Conservation (phyloP, 192 early-diverging fungal genomes). For the Podila horticola region DNA sequence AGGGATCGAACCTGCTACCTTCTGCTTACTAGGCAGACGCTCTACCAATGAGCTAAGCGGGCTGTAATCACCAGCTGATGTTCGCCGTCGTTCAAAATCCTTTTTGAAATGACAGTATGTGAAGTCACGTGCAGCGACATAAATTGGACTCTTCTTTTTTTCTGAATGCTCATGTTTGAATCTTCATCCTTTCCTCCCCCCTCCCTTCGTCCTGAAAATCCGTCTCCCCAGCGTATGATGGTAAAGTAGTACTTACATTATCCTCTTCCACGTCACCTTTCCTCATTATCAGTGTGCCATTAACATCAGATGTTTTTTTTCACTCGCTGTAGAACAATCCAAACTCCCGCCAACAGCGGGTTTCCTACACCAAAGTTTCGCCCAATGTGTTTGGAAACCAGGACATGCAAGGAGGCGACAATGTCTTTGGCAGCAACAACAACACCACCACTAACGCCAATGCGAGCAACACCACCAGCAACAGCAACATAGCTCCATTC, state of each 20-base stretch:
- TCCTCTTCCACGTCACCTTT: not conserved
- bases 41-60: constrained; percentile 28
- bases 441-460: not conserved
- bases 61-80: not conserved
- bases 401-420: constrained; percentile 4
- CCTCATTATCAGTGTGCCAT: not conserved
- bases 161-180: not conserved
- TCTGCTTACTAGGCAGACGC: constrained; percentile 51
- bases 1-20: constrained; percentile 54
- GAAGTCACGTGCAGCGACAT: not conserved
- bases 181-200: not conserved
- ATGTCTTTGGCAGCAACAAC: not conserved
- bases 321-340: not conserved
- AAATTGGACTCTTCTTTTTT: not conserved
- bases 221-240: constrained; percentile 2
- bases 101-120: not conserved
- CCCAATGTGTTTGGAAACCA: constrained; percentile 5
- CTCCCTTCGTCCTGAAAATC: not conserved
- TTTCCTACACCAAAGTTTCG: not conserved
- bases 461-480: not conserved
- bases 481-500: not conserved
- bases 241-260: not conserved
- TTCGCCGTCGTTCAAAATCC: not conserved
- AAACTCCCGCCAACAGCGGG: constrained; percentile 1
- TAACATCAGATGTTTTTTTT: not conserved